Evolutionary conservation across 345 rosid species (phyloP).

Genomic region (Eucalyptus regnans): DNA sequence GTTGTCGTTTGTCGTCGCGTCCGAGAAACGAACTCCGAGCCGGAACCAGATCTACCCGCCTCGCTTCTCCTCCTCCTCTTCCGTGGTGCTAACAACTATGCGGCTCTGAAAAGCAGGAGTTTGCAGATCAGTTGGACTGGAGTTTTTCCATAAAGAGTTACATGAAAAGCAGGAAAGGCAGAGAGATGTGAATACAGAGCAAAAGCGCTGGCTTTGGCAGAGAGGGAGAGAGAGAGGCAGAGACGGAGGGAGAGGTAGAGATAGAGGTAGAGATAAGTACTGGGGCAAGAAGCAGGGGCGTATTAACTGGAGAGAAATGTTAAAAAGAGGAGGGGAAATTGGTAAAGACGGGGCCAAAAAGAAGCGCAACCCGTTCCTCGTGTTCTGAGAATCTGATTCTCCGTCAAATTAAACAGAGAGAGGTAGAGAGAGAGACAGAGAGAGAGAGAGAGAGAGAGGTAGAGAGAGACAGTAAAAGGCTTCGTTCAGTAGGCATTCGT

Average conservation of each 20-base stretch:
- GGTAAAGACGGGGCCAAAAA: neutral
- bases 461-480: neutral
- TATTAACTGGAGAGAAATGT: neutral
- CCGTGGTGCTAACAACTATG: neutral
- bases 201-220: neutral
- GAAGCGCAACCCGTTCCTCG: conserved; percentile 49
- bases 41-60: neutral
- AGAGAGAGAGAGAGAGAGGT: neutral
- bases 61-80: neutral
- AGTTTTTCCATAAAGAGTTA: neutral
- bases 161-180: neutral
- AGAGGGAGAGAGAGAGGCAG: neutral
- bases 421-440: neutral
- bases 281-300: neutral
- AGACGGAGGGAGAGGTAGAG: neutral
- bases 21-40: neutral
- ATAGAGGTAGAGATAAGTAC: neutral
- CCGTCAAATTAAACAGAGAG: conserved; percentile 32
- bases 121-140: neutral
- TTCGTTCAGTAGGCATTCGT: neutral
- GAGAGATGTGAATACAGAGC: neutral
- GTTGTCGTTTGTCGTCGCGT: neutral
- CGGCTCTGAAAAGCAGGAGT: neutral
- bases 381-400: conserved; percentile 82
- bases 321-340: neutral